Percentiles rank a stretch among this genome's conserved stretches.
Conservation (phyloP, 116 monocot species). For the Posidonia oceanica region DNA sequence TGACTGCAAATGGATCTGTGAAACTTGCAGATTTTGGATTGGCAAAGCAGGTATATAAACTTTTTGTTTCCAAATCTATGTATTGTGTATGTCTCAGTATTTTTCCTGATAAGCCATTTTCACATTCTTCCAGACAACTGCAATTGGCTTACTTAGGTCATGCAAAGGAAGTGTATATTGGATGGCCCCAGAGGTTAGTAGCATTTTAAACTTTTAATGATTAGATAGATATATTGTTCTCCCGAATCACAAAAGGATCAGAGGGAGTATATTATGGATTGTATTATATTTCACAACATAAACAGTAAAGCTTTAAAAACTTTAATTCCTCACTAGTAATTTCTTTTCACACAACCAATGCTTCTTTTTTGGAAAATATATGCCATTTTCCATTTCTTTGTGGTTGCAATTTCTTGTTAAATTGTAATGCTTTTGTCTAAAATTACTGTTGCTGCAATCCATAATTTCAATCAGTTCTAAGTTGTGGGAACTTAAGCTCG, state of each 20-base stretch:
- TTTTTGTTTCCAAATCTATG: too few species aligned
- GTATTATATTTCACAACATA: too few species aligned
- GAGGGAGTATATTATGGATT: background rate
- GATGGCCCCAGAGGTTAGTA: slow-evolving; percentile 90
- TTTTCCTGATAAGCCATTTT: background rate
- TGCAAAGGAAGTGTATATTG: slow-evolving; percentile 87
- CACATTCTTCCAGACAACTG: slow-evolving; percentile 33
- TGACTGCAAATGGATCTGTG: slow-evolving; percentile 76
- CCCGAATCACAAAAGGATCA: background rate
- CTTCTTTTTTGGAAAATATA: too few species aligned
- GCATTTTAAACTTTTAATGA: background rate
- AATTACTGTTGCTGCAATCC: too few species aligned
- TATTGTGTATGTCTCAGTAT: background rate
- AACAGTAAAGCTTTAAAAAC: too few species aligned
- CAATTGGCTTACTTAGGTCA: slow-evolving; percentile 57
- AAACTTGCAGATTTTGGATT: slow-evolving; percentile 98
- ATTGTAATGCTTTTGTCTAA: too few species aligned
- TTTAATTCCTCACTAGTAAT: too few species aligned
- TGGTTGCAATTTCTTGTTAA: too few species aligned
- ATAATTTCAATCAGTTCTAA: too few species aligned
- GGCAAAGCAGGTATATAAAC: slow-evolving; percentile 63
- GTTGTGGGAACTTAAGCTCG: too few species aligned
- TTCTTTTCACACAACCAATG: too few species aligned
- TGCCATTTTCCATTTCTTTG: too few species aligned
- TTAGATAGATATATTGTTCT: background rate